Evolutionary conservation across 108 stramenopile genomes (phyloP).

Genomic region (Phaeodactylum tricornutum): DNA sequence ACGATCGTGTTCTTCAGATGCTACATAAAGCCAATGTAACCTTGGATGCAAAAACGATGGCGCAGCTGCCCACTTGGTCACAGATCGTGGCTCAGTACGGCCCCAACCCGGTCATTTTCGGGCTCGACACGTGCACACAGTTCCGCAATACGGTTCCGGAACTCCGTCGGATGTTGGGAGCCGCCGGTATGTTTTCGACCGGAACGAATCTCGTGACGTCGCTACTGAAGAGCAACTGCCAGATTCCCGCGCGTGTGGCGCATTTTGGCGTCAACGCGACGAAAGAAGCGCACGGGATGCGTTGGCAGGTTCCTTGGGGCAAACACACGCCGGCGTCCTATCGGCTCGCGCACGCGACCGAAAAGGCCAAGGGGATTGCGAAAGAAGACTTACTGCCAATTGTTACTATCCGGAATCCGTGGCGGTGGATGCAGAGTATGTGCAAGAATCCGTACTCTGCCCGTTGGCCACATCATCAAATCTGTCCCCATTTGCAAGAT

Average conservation of each 20-base stretch:
- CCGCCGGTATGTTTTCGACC: constrained; percentile 70
- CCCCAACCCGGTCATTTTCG: constrained; percentile 34
- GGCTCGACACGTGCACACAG: constrained; percentile 48
- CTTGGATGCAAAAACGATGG: constrained; percentile 33
- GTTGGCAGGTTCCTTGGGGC: constrained; percentile 72
- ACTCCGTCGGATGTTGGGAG: constrained; percentile 47
- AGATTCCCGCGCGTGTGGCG: constrained; percentile 54
- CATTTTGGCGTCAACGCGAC: constrained; percentile 33
- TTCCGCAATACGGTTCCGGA: constrained; percentile 36
- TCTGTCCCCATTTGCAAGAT: constrained; percentile 55
- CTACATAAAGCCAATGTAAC: constrained; percentile 31
- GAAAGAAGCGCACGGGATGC: constrained; percentile 58
- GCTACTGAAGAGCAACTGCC: constrained; percentile 61
- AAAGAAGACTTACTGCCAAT: constrained; percentile 60
- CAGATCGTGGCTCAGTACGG: constrained; percentile 47
- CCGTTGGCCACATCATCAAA: constrained; percentile 34
- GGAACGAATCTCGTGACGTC: constrained; percentile 73
- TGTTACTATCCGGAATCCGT: constrained; percentile 61
- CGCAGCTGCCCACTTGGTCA: constrained; percentile 45
- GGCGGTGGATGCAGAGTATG: constrained; percentile 69
- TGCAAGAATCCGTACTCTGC: constrained; percentile 64
- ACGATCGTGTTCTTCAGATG: constrained; percentile 22
- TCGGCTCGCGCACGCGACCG: constrained; percentile 30
- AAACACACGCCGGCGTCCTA: constrained; percentile 71
- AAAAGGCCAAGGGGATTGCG: constrained; percentile 23